phyloP scores from a whole-genome alignment of 2,329 filamentous ascomycete genomes.

The Helotiales sp. region DNA sequence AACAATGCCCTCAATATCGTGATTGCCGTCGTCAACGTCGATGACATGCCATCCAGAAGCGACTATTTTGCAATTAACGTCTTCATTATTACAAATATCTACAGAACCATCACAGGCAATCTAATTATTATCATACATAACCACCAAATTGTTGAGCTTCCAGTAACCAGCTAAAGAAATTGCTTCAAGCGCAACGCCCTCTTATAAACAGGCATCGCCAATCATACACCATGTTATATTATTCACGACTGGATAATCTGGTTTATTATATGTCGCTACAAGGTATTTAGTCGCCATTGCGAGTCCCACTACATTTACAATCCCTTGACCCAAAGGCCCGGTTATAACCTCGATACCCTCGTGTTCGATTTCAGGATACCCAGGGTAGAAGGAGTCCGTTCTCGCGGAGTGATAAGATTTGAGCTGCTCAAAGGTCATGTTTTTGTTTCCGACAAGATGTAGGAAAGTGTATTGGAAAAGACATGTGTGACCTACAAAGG shows the following conservation, averaged over 20 bases:
- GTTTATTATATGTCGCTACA: conserved; percentile 52
- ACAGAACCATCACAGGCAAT: conserved; percentile 56
- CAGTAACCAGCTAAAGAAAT: conserved; percentile 54
- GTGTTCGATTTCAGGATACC: conserved; percentile 55
- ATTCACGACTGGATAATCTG: conserved; percentile 49
- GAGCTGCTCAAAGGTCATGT: conserved; percentile 54
- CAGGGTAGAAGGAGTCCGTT: conserved; percentile 49
- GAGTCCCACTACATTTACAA: conserved; percentile 56
- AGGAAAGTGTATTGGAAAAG: conserved; percentile 52
- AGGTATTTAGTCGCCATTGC: conserved; percentile 56
- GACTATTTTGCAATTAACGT: conserved; percentile 55
- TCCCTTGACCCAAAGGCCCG: conserved; percentile 55
- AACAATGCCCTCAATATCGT: conserved; percentile 50
- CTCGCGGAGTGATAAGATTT: conserved; percentile 51
- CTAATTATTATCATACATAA: conserved; percentile 59
- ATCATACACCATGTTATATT: conserved; percentile 56
- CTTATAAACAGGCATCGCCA: conserved; percentile 56
- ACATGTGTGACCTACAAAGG: conserved; percentile 48
- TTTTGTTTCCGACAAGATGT: conserved; percentile 52
- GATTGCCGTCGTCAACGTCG: conserved; percentile 51
- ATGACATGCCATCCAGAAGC: conserved; percentile 55
- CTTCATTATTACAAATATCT: conserved; percentile 53
- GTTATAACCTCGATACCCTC: conserved; percentile 57
- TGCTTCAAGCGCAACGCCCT: conserved; percentile 55
- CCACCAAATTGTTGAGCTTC: conserved; percentile 53